phyloP scores from a whole-genome alignment of 2,329 filamentous ascomycete species.

The Cercospora berteroae region DNA sequence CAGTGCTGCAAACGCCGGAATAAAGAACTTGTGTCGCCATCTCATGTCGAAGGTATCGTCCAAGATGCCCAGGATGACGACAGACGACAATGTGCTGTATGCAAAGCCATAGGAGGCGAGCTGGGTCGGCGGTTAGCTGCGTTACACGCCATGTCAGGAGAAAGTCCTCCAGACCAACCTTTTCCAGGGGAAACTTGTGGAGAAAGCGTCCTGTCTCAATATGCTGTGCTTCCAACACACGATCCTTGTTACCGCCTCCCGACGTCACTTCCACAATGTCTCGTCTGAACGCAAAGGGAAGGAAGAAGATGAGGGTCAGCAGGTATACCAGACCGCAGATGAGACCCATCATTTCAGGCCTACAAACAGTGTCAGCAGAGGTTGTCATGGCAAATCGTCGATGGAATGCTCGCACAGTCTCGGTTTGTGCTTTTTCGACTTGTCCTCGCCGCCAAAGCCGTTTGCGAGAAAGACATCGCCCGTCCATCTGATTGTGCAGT shows the following conservation, averaged over 20 bases:
- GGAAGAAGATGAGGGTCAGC: constrained; percentile 82
- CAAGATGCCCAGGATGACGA: constrained; percentile 85
- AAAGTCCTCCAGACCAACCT: constrained; percentile 41
- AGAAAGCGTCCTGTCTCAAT: constrained; percentile 81
- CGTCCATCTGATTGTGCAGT: constrained; percentile 88
- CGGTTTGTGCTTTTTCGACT: constrained; percentile 71
- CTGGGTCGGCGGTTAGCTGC: constrained; percentile 46
- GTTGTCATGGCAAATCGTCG: constrained; percentile 1
- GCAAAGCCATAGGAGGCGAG: constrained; percentile 93
- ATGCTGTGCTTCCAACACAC: constrained; percentile 69
- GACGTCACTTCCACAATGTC: constrained; percentile 94
- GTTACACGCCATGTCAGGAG: constrained; percentile 49
- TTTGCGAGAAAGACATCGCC: constrained; percentile 84
- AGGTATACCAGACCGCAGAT: constrained; percentile 92
- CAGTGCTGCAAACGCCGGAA: constrained; percentile 88
- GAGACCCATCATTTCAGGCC: constrained; percentile 93
- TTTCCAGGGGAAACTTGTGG: constrained; percentile 90
- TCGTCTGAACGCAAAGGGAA: constrained; percentile 97
- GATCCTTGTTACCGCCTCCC: constrained; percentile 86
- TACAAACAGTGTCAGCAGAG: constrained; percentile 38
- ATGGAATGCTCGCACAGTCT: constrained; percentile 62
- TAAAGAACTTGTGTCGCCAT: constrained; percentile 98
- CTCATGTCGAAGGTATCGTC: constrained; percentile 98
- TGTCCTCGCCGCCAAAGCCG: constrained; percentile 84
- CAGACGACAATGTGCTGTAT: constrained; percentile 86